Evolutionary conservation across 495 filamentous ascomycete species (phyloP).

Genomic region (Aspergillus campestris): DNA sequence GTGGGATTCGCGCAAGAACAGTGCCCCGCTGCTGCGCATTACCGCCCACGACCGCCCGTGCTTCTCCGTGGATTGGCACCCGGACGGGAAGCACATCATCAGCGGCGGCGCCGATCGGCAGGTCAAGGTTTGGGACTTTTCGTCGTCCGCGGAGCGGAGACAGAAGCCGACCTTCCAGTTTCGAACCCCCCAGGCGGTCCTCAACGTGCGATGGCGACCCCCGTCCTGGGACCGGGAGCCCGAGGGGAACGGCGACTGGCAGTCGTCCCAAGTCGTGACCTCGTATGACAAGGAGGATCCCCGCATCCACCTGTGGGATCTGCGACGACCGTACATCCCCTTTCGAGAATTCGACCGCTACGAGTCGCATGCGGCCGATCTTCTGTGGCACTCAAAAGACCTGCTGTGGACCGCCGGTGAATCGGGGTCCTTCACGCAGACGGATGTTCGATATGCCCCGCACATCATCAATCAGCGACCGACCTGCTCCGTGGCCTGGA

Average conservation of each 20-base stretch:
- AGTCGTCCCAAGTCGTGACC: conserved; percentile 60
- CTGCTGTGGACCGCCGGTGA: conserved; percentile 86
- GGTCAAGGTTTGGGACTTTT: conserved; percentile 90
- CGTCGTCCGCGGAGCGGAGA: conserved; percentile 62
- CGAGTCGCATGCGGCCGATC: conserved; percentile 57
- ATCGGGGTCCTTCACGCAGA: conserved; percentile 77
- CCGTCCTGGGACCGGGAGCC: conserved; percentile 62
- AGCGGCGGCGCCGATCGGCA: conserved; percentile 77
- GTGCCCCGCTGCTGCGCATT: conserved; percentile 58
- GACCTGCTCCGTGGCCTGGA: conserved; percentile 39
- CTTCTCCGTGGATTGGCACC: conserved; percentile 87
- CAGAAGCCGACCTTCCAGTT: conserved; percentile 63
- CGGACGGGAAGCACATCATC: conserved; percentile 81
- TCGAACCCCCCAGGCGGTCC: conserved; percentile 58
- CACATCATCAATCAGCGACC: conserved; percentile 59
- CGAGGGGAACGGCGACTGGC: conserved; percentile 53
- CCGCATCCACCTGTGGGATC: conserved; percentile 83
- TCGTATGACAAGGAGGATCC: conserved; percentile 60
- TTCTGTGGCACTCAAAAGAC: conserved; percentile 88
- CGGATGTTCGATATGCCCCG: conserved; percentile 73
- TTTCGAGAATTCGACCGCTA: conserved; percentile 77
- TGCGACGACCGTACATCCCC: conserved; percentile 77
- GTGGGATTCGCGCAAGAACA: conserved; percentile 59
- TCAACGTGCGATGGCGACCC: conserved; percentile 79
- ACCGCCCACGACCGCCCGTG: conserved; percentile 77